Evolutionary conservation across 768 basidiomycete genomes (phyloP).

Genomic region (Suillus placidus): DNA sequence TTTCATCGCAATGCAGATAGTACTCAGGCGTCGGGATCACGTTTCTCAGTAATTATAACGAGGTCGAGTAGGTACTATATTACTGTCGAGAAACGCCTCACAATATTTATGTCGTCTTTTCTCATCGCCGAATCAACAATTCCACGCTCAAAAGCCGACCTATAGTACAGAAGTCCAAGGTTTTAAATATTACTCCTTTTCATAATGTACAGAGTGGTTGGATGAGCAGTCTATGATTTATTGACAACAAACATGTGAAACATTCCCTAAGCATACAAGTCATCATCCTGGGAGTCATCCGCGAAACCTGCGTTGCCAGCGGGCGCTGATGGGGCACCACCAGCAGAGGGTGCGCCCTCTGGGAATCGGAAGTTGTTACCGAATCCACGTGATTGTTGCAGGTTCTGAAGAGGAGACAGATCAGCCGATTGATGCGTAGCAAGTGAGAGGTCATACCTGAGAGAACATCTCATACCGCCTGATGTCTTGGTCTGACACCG

Average conservation of each 20-base stretch:
- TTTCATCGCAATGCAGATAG: slow-evolving; percentile 29
- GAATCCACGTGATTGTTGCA: slow-evolving; percentile 90
- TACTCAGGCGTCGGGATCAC: slow-evolving; percentile 20
- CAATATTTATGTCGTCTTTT: slow-evolving; percentile 25
- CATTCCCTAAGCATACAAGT: slow-evolving; percentile 73
- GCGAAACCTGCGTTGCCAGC: slow-evolving; percentile 78
- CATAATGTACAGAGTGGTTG: slow-evolving; percentile 9
- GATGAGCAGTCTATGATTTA: slow-evolving; percentile 1
- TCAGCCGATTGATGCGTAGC: slow-evolving; percentile 10
- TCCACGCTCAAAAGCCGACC: slow-evolving; percentile 4
- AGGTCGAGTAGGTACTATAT: slow-evolving; percentile 10
- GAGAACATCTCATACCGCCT: slow-evolving; percentile 98
- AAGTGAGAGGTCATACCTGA: slow-evolving; percentile 54
- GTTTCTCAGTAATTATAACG: neutral
- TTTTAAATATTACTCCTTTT: slow-evolving; percentile 5
- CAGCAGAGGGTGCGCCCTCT: slow-evolving; percentile 53
- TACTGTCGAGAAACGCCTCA: neutral
- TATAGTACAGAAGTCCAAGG: neutral
- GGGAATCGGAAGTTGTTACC: slow-evolving; percentile 99
- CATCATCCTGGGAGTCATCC: slow-evolving; percentile 88
- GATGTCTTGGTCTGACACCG: slow-evolving; percentile 95
- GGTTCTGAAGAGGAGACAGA: slow-evolving; percentile 53
- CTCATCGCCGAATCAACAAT: slow-evolving; percentile 7
- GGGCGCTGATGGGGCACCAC: slow-evolving; percentile 41
- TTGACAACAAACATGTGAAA: neutral